Base-by-base conservation (phyloP, 305 asterid species). In the Fraxinus greggii region DNA sequence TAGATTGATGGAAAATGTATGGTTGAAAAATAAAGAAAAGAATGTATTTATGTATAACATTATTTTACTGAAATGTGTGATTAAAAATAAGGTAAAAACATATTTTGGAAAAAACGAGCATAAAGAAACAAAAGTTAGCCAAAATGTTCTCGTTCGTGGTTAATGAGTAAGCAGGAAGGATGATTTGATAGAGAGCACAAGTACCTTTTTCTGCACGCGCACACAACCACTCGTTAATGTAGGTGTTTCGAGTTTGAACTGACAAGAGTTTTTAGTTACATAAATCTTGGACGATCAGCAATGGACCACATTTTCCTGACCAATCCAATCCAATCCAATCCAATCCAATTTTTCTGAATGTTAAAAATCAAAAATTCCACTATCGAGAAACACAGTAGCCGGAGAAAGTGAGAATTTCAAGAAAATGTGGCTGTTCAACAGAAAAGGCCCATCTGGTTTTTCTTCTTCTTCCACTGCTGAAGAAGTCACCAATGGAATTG, bases 401-500 rank as follows among this genome's bases (percentile, higher is more conserved):
- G 45, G 42, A 32, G 26, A 70, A 31, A 23, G 40, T 15, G n/a
- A 24, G 23, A 67, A 8, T 59, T 78, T 19, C 38, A 48, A 59
- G 65, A 76, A 40, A 32, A 92, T 90, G 98, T 89, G 94, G 94
- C 61, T 81, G 26, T 85, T 90, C 38, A 79, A 67, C 23, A 78
- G 89, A 77, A 91, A 83, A 69, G 91, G 91, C 9, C 81, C 89
- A 28, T 92, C 97, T 75, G 98, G 97, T 4, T 94, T 92, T 40
- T 90, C 92, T 72, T 82, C 90, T 5, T 82, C 92, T 10, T 91
- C 97, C 1, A 92, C 97, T 0, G 97, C 98, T 42, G 97, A 90
- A 78, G 86, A 90, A 77, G 95, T 94, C 78, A 94, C 98, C 65
- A 42, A 81, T 26, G 97, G 95, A 82, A 90, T 93, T 26, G 95